phyloP scores from a whole-genome alignment of 1,139 yeast genomes.

The Scheffersomyces insectosa region DNA sequence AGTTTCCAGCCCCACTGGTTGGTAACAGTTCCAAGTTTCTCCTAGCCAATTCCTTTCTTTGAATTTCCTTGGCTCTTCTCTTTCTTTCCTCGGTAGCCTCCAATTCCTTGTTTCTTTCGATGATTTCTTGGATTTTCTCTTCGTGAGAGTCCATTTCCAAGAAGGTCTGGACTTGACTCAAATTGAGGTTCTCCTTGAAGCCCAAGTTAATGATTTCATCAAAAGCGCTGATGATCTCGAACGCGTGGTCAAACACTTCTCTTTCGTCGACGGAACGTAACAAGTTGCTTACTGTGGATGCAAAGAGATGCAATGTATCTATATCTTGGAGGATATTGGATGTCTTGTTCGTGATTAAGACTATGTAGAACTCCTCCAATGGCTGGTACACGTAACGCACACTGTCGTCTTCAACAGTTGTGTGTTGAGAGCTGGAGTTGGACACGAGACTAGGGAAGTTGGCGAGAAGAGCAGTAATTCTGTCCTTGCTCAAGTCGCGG shows the following conservation, averaged over 20 bases:
- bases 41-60: slow-evolving; percentile 78
- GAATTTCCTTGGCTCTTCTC: slow-evolving; percentile 93
- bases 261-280: slow-evolving; percentile 77
- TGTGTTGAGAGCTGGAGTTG: slow-evolving; percentile 76
- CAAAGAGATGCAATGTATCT: slow-evolving; percentile 84
- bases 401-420: slow-evolving; percentile 90
- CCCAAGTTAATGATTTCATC: slow-evolving; percentile 93
- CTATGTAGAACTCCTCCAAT: slow-evolving; percentile 89
- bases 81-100: slow-evolving; percentile 98
- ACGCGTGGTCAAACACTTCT: slow-evolving; percentile 81
- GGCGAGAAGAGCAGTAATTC: slow-evolving; percentile 83
- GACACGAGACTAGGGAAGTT: slow-evolving; percentile 82
- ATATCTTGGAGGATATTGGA: slow-evolving; percentile 95
- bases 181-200: slow-evolving; percentile 81
- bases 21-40: slow-evolving; percentile 44
- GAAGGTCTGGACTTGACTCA: slow-evolving; percentile 83
- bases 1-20: neutral
- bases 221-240: slow-evolving; percentile 87
- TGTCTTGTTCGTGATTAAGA: slow-evolving; percentile 85
- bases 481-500: slow-evolving; percentile 78
- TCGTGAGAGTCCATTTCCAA: slow-evolving; percentile 98
- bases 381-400: slow-evolving; percentile 97
- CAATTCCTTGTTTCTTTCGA: slow-evolving; percentile 93
- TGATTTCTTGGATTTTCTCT: slow-evolving; percentile 96
- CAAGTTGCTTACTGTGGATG: slow-evolving; percentile 76